phyloP scores from a whole-genome alignment of 2,329 filamentous ascomycete species.

The Xylaria arbuscula region DNA sequence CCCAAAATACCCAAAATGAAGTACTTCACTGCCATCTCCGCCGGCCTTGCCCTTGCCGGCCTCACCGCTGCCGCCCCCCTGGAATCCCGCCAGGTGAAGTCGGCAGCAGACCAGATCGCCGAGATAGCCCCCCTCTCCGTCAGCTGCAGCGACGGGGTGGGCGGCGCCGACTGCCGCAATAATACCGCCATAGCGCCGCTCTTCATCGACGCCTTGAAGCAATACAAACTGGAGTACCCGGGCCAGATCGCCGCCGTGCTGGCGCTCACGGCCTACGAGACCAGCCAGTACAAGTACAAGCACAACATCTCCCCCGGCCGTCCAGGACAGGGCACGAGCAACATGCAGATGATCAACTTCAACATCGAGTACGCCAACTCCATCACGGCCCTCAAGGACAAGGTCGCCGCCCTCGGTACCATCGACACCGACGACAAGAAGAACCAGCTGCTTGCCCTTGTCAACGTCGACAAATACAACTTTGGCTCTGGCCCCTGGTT shows the following conservation, averaged over 20 bases:
- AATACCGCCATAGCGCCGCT: conserved; percentile 69
- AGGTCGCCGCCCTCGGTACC: conserved; percentile 45
- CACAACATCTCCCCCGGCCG: conserved; percentile 69
- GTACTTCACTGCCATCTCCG: conserved; percentile 40
- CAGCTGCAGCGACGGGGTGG: conserved; percentile 57
- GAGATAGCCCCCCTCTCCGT: conserved; percentile 65
- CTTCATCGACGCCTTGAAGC: conserved; percentile 66
- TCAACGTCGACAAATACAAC: conserved; percentile 63
- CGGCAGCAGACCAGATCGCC: conserved; percentile 56
- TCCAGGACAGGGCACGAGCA: conserved; percentile 76
- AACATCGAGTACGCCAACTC: conserved; percentile 61
- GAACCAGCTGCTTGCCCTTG: conserved; percentile 57
- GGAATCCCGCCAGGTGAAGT: conserved; percentile 21
- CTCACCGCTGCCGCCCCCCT: conserved; percentile 40
- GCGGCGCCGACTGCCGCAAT: conserved; percentile 71
- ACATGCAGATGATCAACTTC: conserved; percentile 62
- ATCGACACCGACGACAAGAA: conserved; percentile 48
- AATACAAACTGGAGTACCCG: conserved; percentile 65
- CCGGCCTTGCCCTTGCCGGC: conserved; percentile 44
- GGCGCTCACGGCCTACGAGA: conserved; percentile 78
- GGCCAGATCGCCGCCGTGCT: conserved; percentile 77
- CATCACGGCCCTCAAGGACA: conserved; percentile 53
- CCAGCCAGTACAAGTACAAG: conserved; percentile 75
- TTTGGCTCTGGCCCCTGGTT: conserved; percentile 67
- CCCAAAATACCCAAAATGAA: conserved; percentile 43